These are phyloP conservation scores for Colletotrichum sansevieriae DNA, from an alignment of 2,329 filamentous ascomycete species.

Conservation along the genomic window DNA sequence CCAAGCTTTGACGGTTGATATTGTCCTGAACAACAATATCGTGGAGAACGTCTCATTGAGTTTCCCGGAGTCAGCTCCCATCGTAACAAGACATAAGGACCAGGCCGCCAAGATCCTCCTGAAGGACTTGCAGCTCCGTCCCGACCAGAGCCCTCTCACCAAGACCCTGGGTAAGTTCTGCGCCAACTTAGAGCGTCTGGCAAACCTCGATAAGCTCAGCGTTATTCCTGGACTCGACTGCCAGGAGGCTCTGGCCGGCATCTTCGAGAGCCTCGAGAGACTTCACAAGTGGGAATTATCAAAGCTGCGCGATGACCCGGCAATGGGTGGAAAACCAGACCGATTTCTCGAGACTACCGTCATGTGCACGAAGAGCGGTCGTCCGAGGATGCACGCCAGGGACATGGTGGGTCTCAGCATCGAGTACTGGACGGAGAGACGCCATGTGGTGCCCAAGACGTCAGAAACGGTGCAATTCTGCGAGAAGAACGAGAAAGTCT, in stretches of 20 bases:
- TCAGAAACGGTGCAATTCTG: slow-evolving; percentile 54
- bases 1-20: slow-evolving; percentile 70
- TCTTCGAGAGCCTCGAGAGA: slow-evolving; percentile 77
- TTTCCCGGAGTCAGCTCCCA: slow-evolving; percentile 71
- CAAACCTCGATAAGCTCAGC: slow-evolving; percentile 79
- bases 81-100: slow-evolving; percentile 70
- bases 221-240: slow-evolving; percentile 77
- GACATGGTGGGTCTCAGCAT: slow-evolving; percentile 77
- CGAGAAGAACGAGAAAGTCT: slow-evolving; percentile 64
- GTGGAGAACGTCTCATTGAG: slow-evolving; percentile 73
- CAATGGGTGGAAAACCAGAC: slow-evolving; percentile 59
- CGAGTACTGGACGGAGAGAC: slow-evolving; percentile 81
- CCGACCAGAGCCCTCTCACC: slow-evolving; percentile 74
- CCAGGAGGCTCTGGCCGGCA: slow-evolving; percentile 80
- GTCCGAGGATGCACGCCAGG: slow-evolving; percentile 77
- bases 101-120: slow-evolving; percentile 76
- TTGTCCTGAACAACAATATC: slow-evolving; percentile 71
- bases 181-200: slow-evolving; percentile 77
- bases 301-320: slow-evolving; percentile 64
- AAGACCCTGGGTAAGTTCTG: slow-evolving; percentile 79
- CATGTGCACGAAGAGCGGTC: slow-evolving; percentile 78
- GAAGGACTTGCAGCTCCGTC: slow-evolving; percentile 71
- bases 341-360: slow-evolving; percentile 67
- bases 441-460: slow-evolving; percentile 58
- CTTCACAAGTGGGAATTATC: slow-evolving; percentile 80